A percentile compares a stretch with the other conserved stretches of the same genome.
Evolutionary conservation across 1,284 basidiomycete species (phyloP).

Genomic region (Ustilago bromivora): DNA sequence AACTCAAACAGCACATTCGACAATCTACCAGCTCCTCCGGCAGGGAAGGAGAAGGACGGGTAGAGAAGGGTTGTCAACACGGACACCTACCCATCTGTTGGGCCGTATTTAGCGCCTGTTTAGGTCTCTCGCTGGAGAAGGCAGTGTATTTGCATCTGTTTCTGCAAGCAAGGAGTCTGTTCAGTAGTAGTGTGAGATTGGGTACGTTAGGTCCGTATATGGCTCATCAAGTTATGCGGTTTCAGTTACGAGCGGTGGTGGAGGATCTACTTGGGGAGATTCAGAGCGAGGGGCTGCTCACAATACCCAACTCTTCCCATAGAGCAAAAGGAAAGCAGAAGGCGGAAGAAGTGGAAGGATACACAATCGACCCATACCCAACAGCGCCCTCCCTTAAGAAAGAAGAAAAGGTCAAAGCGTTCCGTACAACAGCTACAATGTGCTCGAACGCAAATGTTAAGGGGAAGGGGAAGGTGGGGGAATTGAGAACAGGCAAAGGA

Average conservation of each 20-base stretch:
- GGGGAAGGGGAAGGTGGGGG: constrained; percentile 12
- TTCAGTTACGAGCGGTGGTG: constrained; percentile 73
- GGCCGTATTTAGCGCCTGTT: constrained; percentile 82
- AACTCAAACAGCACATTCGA: constrained; percentile 46
- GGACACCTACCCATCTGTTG: constrained; percentile 92
- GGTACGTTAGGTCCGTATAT: constrained; percentile 93
- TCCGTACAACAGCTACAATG: constrained; percentile 12
- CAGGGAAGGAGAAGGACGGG: neutral
- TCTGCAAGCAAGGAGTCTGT: constrained; percentile 86
- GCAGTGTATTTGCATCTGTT: constrained; percentile 83
- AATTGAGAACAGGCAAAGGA: constrained; percentile 23
- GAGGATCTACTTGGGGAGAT: constrained; percentile 21
- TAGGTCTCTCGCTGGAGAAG: constrained; percentile 81
- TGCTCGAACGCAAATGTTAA: neutral
- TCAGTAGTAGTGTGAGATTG: constrained; percentile 90
- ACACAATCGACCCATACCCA: constrained; percentile 7
- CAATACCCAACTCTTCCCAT: neutral
- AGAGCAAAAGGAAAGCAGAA: neutral
- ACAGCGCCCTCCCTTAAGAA: too few relatives aligned
- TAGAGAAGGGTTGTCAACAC: constrained; percentile 58
- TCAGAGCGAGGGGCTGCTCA: constrained; percentile 4
- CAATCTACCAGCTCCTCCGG: constrained; percentile 10
- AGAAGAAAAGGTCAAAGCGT: constrained; percentile 3
- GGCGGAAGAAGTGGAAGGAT: neutral
- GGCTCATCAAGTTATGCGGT: constrained; percentile 86